phyloP scores from a whole-genome alignment of 208 protist genomes.

The Trypanosoma brucei region DNA sequence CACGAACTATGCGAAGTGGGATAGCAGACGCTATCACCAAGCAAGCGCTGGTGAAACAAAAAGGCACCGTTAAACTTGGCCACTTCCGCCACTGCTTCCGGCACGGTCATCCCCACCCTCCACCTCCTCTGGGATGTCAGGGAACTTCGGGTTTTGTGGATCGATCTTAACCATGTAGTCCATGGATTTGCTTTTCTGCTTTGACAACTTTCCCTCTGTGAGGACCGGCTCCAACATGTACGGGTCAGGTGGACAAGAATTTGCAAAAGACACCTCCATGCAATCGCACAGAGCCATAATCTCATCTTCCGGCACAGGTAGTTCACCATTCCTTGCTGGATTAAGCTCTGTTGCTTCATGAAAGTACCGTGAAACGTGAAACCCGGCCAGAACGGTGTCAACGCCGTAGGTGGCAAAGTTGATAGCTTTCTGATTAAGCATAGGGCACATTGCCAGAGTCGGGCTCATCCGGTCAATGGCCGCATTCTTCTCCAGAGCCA shows the following conservation, averaged over 20 bases:
- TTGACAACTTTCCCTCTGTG: conserved; percentile 66
- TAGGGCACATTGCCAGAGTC: conserved; percentile 69
- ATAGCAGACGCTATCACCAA: background rate
- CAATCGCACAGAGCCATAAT: conserved; percentile 64
- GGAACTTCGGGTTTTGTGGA: conserved; percentile 76
- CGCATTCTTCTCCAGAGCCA: conserved; percentile 48
- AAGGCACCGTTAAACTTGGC: background rate
- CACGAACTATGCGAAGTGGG: background rate
- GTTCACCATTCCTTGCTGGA: conserved; percentile 70
- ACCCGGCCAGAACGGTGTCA: conserved; percentile 70
- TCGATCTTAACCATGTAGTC: conserved; percentile 55
- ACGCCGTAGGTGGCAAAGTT: conserved; percentile 84
- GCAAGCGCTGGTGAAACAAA: background rate
- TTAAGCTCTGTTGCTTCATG: conserved; percentile 89
- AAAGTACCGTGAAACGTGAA: conserved; percentile 86
- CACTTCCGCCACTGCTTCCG: background rate
- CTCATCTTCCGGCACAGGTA: conserved; percentile 55
- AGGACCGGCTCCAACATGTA: conserved; percentile 86
- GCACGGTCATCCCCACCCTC: conserved; percentile 19
- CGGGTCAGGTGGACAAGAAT: conserved; percentile 72
- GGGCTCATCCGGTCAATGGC: conserved; percentile 71
- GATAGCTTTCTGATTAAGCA: conserved; percentile 87
- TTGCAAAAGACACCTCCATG: conserved; percentile 64
- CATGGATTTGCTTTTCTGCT: conserved; percentile 60
- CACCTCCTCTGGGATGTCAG: conserved; percentile 82